These are phyloP conservation scores for Podospora tetraspora DNA, from an alignment of 495 filamentous ascomycete species.

Conservation along the genomic window DNA sequence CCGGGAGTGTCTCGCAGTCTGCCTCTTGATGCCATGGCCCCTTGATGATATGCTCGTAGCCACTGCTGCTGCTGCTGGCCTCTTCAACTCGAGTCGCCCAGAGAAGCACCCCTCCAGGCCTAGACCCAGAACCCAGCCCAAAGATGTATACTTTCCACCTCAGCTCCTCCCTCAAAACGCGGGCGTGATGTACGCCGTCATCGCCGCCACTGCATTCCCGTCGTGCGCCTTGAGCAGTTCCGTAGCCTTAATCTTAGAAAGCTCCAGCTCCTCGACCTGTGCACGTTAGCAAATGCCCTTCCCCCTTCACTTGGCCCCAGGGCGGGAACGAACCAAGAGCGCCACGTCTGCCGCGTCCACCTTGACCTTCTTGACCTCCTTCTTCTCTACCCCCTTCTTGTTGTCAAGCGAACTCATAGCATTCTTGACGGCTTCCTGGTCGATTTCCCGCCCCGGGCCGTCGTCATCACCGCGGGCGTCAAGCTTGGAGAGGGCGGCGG, in stretches of 20 bases:
- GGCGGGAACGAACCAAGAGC: conserved; percentile 30
- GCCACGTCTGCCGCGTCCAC: conserved; percentile 43
- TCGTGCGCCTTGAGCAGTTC: conserved; percentile 77
- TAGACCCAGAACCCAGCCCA: background rate
- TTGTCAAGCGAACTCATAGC: conserved; percentile 69
- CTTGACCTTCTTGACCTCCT: conserved; percentile 47
- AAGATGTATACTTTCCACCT: background rate
- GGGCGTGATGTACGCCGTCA: conserved; percentile 50
- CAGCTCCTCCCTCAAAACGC: conserved; percentile 14
- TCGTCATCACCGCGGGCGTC: conserved; percentile 58
- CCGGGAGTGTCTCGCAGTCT: background rate
- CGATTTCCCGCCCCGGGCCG: conserved; percentile 52
- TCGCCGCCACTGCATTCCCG: conserved; percentile 65
- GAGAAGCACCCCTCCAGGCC: background rate
- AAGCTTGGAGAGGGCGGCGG: conserved; percentile 75
- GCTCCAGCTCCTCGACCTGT: conserved; percentile 75
- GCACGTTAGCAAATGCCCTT: background rate
- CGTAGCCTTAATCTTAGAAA: conserved; percentile 74
- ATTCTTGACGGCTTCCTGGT: conserved; percentile 76
- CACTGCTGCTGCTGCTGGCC: background rate
- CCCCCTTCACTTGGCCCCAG: background rate
- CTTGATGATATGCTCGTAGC: background rate
- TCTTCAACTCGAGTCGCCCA: background rate
- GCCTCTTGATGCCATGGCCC: background rate
- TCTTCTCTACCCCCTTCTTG: conserved; percentile 36